Evolutionary conservation across 495 filamentous ascomycete genomes (phyloP).

Genomic region (Poronia punctata): DNA sequence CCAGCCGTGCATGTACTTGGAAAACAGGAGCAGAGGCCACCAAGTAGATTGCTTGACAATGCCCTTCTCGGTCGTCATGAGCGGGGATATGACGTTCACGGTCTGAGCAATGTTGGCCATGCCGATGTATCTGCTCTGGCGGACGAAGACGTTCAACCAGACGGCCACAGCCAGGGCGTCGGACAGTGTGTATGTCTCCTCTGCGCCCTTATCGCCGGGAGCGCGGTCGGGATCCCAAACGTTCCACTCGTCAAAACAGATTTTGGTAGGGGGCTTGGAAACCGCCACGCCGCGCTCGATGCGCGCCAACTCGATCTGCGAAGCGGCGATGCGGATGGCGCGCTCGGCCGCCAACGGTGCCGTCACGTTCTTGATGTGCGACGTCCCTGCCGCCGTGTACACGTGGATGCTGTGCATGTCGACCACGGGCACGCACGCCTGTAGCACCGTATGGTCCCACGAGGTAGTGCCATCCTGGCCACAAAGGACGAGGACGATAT

Average conservation of each 20-base stretch:
- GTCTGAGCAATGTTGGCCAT: slow-evolving; percentile 80
- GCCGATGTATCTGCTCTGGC: slow-evolving; percentile 61
- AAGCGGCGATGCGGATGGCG: slow-evolving; percentile 62
- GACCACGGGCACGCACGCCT: slow-evolving; percentile 58
- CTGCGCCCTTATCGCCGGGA: slow-evolving; percentile 59
- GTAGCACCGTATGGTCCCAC: slow-evolving; percentile 69
- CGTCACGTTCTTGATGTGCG: slow-evolving; percentile 51
- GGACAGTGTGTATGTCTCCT: slow-evolving; percentile 66
- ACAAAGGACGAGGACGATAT: slow-evolving; percentile 59
- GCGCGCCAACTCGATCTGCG: slow-evolving; percentile 65
- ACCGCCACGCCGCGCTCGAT: slow-evolving; percentile 58
- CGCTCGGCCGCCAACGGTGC: slow-evolving; percentile 66
- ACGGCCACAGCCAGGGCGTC: slow-evolving; percentile 68
- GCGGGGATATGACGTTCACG: slow-evolving; percentile 70
- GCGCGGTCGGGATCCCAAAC: slow-evolving; percentile 74
- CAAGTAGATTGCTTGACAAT: slow-evolving; percentile 68
- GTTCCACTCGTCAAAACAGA: slow-evolving; percentile 83
- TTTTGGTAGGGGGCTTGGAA: slow-evolving; percentile 50
- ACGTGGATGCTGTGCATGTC: slow-evolving; percentile 65
- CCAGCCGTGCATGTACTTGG: slow-evolving; percentile 66
- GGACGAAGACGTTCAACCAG: slow-evolving; percentile 74
- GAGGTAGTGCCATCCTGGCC: slow-evolving; percentile 58
- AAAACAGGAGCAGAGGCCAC: slow-evolving; percentile 69
- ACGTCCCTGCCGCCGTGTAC: slow-evolving; percentile 52
- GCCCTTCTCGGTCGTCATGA: slow-evolving; percentile 60